Evolutionary conservation across 306 rosid genomes (phyloP).

Genomic region (Abrus precatorius): DNA sequence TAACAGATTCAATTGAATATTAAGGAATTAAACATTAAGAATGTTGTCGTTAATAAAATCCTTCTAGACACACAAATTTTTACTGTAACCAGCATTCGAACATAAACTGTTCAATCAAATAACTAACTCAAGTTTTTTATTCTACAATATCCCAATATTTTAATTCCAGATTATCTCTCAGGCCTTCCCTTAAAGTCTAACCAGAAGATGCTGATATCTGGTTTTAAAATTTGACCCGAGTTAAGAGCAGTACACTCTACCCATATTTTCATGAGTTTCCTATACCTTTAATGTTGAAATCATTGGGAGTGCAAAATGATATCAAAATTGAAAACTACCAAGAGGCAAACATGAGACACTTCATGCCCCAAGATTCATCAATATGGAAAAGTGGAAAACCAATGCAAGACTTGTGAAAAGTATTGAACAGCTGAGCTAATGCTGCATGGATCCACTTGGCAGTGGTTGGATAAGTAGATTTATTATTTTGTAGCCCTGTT

Average conservation of each 20-base stretch:
- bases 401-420: constrained; percentile 29
- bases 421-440: constrained; percentile 34
- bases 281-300: constrained; percentile 33
- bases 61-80: constrained; percentile 10
- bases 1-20: not conserved
- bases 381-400: constrained; percentile 32
- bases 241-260: constrained; percentile 2
- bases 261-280: not conserved
- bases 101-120: constrained; percentile 13
- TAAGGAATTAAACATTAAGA: not conserved
- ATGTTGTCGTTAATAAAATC: not conserved
- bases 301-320: constrained; percentile 32
- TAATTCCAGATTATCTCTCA: constrained; percentile 6
- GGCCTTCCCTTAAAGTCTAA: constrained; percentile 28
- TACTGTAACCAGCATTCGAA: not conserved
- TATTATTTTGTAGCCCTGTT: constrained; percentile 9
- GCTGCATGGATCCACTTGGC: constrained; percentile 34
- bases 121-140: not conserved
- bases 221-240: not conserved
- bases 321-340: constrained; percentile 21
- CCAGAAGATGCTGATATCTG: constrained; percentile 21
- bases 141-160: constrained; percentile 22
- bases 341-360: constrained; percentile 29
- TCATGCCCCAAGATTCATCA: constrained; percentile 34
- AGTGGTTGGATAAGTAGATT: constrained; percentile 6